phyloP scores from a whole-genome alignment of 2,329 filamentous ascomycete species.

The Trichoderma lentiforme region DNA sequence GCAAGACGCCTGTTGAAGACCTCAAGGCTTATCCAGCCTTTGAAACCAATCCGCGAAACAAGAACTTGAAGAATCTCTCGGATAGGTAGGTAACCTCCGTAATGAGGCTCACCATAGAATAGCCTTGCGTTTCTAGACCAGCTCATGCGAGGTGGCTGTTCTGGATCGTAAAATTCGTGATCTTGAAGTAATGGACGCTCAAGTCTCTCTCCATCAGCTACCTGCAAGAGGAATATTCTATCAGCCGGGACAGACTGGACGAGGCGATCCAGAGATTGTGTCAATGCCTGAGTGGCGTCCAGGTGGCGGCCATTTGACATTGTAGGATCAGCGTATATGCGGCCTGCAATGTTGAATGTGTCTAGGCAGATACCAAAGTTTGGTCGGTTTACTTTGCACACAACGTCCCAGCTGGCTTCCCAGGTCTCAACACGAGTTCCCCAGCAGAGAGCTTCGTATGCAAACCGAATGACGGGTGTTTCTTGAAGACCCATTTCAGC shows the following conservation, averaged over 20 bases:
- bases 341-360: conserved; percentile 72
- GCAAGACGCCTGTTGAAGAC: conserved; percentile 52
- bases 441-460: conserved; percentile 72
- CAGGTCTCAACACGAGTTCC: conserved; percentile 67
- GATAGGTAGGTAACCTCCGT: conserved; percentile 66
- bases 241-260: conserved; percentile 53
- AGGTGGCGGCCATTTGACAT: conserved; percentile 46
- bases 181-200: conserved; percentile 53
- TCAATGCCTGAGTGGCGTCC: conserved; percentile 54
- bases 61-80: conserved; percentile 58
- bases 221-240: conserved; percentile 73
- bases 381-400: conserved; percentile 58
- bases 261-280: conserved; percentile 53
- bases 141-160: conserved; percentile 59
- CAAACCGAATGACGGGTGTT: conserved; percentile 59
- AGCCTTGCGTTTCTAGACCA: conserved; percentile 74
- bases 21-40: conserved; percentile 70
- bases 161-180: conserved; percentile 34
- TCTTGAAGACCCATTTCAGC: conserved; percentile 64
- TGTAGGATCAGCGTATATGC: conserved; percentile 67
- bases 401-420: conserved; percentile 68
- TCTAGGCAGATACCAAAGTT: conserved; percentile 78
- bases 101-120: conserved; percentile 50
- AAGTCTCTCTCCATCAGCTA: conserved; percentile 70
- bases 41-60: conserved; percentile 60